Evolutionary conservation across 2,329 filamentous ascomycete genomes (phyloP).

Genomic region (Colletotrichum theobromicola): DNA sequence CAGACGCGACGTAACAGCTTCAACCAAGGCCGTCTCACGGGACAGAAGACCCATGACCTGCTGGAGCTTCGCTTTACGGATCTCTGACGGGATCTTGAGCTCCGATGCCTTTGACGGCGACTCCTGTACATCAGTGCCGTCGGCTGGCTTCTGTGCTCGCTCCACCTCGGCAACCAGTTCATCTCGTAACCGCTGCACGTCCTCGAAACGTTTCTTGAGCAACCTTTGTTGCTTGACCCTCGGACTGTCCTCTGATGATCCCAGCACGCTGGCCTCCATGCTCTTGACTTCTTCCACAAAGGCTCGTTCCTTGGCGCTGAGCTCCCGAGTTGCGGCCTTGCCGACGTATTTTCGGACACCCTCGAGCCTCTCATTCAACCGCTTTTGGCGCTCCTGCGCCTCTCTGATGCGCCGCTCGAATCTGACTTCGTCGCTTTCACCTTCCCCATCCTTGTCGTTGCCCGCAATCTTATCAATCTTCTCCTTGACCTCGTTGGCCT

Average conservation of each 20-base stretch:
- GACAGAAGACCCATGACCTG: conserved; percentile 69
- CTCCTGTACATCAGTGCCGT: conserved; percentile 27
- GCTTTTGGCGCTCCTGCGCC: conserved; percentile 60
- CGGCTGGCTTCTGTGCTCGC: conserved; percentile 37
- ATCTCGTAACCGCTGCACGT: conserved; percentile 58
- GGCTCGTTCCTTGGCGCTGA: conserved; percentile 50
- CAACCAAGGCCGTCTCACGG: conserved; percentile 70
- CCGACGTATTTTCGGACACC: conserved; percentile 52
- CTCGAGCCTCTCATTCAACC: conserved; percentile 65
- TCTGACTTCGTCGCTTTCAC: conserved; percentile 57
- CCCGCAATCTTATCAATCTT: conserved; percentile 72
- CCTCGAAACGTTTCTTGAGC: conserved; percentile 61
- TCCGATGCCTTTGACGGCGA: conserved; percentile 40
- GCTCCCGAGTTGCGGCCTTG: conserved; percentile 45
- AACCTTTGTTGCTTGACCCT: conserved; percentile 41
- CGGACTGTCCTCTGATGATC: conserved; percentile 19
- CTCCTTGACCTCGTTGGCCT: conserved; percentile 68
- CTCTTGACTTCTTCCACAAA: conserved; percentile 54
- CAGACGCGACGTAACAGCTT: conserved; percentile 67
- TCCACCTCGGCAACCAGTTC: conserved; percentile 58
- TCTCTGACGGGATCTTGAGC: conserved; percentile 61
- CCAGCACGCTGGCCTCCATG: conserved; percentile 57
- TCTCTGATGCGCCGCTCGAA: conserved; percentile 63
- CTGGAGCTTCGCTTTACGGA: conserved; percentile 66
- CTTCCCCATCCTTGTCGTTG: conserved; percentile 56